Evolutionary conservation across 805 yeast genomes (phyloP).

Genomic region (Starmera amethionina): DNA sequence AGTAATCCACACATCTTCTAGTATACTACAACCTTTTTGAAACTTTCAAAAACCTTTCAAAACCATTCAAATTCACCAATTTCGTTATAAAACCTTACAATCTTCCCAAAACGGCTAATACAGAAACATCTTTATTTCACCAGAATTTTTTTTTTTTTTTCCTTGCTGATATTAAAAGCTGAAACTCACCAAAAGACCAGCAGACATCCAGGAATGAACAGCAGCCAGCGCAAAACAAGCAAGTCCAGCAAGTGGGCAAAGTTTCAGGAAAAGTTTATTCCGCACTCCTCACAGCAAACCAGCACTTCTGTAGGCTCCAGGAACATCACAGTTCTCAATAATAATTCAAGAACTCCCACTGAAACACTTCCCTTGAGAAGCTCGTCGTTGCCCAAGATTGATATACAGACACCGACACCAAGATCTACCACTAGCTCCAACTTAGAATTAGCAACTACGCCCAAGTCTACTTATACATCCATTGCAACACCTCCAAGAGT

Average conservation of each 20-base stretch:
- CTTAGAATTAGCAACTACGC: background rate
- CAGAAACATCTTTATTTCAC: too few relatives aligned
- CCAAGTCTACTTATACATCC: background rate
- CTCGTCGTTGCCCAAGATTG: too few relatives aligned
- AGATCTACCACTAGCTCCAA: background rate
- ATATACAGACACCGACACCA: background rate
- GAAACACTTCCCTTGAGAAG: background rate
- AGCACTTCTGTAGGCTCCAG: too few relatives aligned
- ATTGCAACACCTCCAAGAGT: slow-evolving; percentile 8
- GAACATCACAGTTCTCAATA: too few relatives aligned
- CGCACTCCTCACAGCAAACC: too few relatives aligned
- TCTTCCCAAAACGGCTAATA: too few relatives aligned
- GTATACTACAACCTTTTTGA: too few relatives aligned
- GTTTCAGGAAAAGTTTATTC: slow-evolving; percentile 11
- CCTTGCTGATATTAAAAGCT: background rate
- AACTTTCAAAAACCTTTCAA: too few relatives aligned
- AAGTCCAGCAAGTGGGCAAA: slow-evolving; percentile 12
- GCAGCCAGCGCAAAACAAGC: background rate
- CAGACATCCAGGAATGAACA: background rate
- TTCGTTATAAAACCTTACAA: too few relatives aligned
- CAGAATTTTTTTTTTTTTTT: too few relatives aligned
- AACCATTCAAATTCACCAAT: too few relatives aligned
- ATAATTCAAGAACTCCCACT: background rate
- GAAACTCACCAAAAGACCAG: background rate
- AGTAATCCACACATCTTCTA: too few relatives aligned